Percentiles rank a stretch among this genome's conserved stretches.
Conservation (phyloP, 495 filamentous ascomycete genomes). For the Annulohypoxylon nitens region DNA sequence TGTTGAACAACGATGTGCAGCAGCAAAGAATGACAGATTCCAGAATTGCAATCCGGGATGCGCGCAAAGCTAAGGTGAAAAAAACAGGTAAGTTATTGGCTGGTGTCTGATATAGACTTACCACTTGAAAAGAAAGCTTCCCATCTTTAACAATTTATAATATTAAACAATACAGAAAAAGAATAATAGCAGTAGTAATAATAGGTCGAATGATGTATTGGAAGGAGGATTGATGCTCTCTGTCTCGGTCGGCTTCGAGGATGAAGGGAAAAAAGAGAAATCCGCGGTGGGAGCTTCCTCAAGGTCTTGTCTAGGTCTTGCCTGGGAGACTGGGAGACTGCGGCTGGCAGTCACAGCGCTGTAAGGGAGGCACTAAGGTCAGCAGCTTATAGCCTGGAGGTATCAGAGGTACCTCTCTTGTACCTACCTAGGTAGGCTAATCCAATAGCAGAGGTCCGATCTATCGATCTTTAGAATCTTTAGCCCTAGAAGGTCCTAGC, state of each 20-base stretch:
- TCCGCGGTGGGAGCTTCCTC: constrained; percentile 16
- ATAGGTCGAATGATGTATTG: constrained; percentile 1
- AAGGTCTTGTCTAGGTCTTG: constrained; percentile 12
- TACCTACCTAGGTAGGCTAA: constrained; percentile 17
- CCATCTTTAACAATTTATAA: constrained; percentile 54
- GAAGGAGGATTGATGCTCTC: constrained; percentile 10
- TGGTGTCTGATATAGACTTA: constrained; percentile 51
- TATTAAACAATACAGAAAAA: constrained; percentile 2
- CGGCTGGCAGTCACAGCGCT: constrained; percentile 25
- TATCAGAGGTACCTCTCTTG: too few species aligned
- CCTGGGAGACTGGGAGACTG: neutral
- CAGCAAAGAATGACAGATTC: constrained; percentile 21
- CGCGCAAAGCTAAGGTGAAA: constrained; percentile 2
- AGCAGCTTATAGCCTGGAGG: neutral
- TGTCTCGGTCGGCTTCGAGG: constrained; percentile 2
- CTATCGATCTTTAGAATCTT: constrained; percentile 40
- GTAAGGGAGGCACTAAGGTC: constrained; percentile 19
- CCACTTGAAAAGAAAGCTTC: constrained; percentile 69
- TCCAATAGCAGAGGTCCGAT: constrained; percentile 37
- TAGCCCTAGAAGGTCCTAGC: constrained; percentile 13
- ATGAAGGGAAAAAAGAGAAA: constrained; percentile 24
- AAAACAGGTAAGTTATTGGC: neutral
- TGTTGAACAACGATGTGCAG: constrained; percentile 10
- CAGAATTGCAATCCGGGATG: constrained; percentile 25
- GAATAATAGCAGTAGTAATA: constrained; percentile 6